These are phyloP conservation scores for Tolypocladium amazonense DNA, from an alignment of 2,329 filamentous ascomycete species.

Conservation along the genomic window DNA sequence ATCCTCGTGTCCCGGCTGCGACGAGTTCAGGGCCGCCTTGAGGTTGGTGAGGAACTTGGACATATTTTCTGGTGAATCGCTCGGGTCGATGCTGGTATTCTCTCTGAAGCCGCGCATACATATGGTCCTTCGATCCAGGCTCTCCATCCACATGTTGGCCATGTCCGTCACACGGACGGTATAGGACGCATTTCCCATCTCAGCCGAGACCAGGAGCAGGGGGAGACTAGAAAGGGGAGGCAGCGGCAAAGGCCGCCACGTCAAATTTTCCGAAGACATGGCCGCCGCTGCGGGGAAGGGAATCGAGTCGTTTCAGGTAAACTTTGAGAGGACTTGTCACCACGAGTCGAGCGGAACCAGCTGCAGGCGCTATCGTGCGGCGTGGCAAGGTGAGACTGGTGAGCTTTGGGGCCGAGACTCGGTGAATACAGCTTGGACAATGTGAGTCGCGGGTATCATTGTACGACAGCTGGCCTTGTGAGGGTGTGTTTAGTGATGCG, in stretches of 20 bases:
- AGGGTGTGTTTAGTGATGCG: background rate
- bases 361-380: background rate
- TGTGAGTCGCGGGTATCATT: background rate
- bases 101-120: slow-evolving; percentile 49
- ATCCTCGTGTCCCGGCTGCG: slow-evolving; percentile 28
- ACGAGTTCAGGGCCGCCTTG: slow-evolving; percentile 37
- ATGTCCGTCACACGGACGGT: slow-evolving; percentile 60
- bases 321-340: background rate
- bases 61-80: slow-evolving; percentile 57
- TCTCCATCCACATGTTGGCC: slow-evolving; percentile 62
- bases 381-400: slow-evolving; percentile 1
- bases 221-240: slow-evolving; percentile 34
- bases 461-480: slow-evolving; percentile 1
- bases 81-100: slow-evolving; percentile 63
- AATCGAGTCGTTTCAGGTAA: background rate
- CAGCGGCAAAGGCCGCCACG: slow-evolving; percentile 39
- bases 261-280: background rate
- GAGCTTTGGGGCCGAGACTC: slow-evolving; percentile 5
- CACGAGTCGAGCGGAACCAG: background rate
- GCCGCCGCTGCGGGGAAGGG: background rate
- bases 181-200: slow-evolving; percentile 47
- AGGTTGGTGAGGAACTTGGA: slow-evolving; percentile 56
- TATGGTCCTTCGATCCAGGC: slow-evolving; percentile 49
- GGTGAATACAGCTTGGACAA: slow-evolving; percentile 5
- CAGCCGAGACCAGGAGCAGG: slow-evolving; percentile 51